Base-by-base conservation (phyloP, 2,329 filamentous ascomycete genomes). In the Sporothrix brasiliensis region DNA sequence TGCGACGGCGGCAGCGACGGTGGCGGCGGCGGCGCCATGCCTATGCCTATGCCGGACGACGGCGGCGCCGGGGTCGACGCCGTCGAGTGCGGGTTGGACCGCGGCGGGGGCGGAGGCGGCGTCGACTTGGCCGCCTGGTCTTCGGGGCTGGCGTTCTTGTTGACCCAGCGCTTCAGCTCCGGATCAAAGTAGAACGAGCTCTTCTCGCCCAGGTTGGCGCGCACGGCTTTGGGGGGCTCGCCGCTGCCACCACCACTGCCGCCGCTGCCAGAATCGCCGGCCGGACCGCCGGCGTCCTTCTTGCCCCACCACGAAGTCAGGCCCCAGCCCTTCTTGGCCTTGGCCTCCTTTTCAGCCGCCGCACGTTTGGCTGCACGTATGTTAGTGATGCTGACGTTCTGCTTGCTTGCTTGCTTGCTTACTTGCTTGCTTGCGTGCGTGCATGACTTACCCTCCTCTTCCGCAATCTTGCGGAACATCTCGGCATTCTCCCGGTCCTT, bases 131-230 rank as follows among this genome's bases (percentile, higher is more conserved):
- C 82, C 34, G 85, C 82, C 10, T 82, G 81, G 56, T 86, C 87
- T 69, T 91, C 89, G 9, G 87, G 86, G 14, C 90, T 90, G 13
- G 88, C 88, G 78, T 97, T 97, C 84, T 97, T 97, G 83, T 99
- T 98, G 78, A 99, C 86, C 96, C 96, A 99, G 78, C 95, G 93
- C 83, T 97, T 96, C 68, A 97, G 86, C n/a, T 97, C 92, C 2
- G 93, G 91, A 77, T 99, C 95, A 77, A 95, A 99, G 75, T 94
- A 91, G 80, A 99, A 97, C 60, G 89, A 93, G 79, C 89, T 97
- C 77, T 95, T 89, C 79, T 99, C 96, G 72, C 94, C 96, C 10
- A 99, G 87, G 77, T 99, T 99, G 73, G 96, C 95, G 75, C 88
- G 89, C 79, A 97, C 92, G n/a, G 94, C 83, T 77, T 90, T 90